Evolutionary conservation across 1,284 basidiomycete species (phyloP), one percentile per base, ranked within the genome.

Genomic region (Stereum hirsutum): DNA sequence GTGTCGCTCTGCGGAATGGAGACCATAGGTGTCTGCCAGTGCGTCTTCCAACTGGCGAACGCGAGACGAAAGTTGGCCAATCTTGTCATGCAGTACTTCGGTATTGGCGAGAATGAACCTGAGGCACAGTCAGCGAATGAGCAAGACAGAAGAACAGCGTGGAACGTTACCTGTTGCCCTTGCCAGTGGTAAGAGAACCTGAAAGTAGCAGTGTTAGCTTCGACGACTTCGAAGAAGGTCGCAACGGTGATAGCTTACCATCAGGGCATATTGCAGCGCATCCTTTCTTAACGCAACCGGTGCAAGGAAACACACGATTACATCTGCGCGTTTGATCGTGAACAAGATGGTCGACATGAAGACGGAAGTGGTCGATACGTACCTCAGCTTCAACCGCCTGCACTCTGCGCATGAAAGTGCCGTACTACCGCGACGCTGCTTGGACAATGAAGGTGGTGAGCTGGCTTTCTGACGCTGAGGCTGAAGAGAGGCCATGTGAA

Each of bases 141-240:
- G n/a, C n/a, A n/a, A n/a, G n/a, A n/a, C 37, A 33, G 39, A 28
- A n/a, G 27, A 25, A 15, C 27, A 40, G n/a, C n/a, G n/a, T n/a
- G n/a, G n/a, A n/a, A 15, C 43, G 28, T 33, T 54, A 78, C 78
- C 79, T 65, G 56, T 81, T 83, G n/a, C 80, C 80, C 56, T 79
- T 81, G 44, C 80, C 78, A n/a, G 80, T 81, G 6, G 79, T 81
- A 37, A 83, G 65, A 32, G 78, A 79, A 12, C 75, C 78, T 81
- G 21, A 6, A 37, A 5, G n/a, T 24, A 6, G 27, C 15, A 30
- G 5, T 20, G 20, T 14, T 42, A 46, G 42, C 43, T 39, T 19
- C 12, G 27, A 25, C 27, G 17, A 42, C 45, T 41, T 21, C 33
- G 41, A 47, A 12, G 27, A 19, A 28, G n/a, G n/a, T n/a, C 20